These are phyloP conservation scores for Volvox reticuliferus DNA, from an alignment of 139 green algal species.

Conservation along the genomic window DNA sequence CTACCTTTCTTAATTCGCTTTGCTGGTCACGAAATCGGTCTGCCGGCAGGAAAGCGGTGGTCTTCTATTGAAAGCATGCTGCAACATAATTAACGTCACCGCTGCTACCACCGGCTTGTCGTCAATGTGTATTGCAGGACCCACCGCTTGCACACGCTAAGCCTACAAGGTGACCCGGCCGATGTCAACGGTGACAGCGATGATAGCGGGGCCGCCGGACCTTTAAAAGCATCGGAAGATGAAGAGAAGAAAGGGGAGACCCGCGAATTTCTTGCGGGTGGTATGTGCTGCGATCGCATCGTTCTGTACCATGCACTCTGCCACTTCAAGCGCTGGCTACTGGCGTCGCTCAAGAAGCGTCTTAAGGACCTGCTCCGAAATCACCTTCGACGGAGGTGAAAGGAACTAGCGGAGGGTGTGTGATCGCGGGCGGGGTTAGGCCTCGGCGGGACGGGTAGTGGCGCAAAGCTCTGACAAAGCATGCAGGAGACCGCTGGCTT, in stretches of 20 bases:
- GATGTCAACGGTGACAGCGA: not conserved
- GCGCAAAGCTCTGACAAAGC: not conserved
- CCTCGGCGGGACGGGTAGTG: not conserved
- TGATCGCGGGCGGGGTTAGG: not conserved
- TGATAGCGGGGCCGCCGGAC: not conserved
- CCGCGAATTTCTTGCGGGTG: not conserved
- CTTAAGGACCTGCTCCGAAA: not conserved
- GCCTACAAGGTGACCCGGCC: not conserved
- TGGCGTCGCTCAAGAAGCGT: not conserved
- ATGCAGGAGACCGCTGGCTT: not conserved
- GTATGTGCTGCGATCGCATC: conserved; percentile 1
- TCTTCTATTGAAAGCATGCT: not conserved
- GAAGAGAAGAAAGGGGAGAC: not conserved
- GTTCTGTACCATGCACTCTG: conserved; percentile 13
- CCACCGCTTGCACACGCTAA: not conserved
- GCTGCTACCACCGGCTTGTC: not conserved
- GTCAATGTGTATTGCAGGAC: not conserved
- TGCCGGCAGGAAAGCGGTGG: too few species aligned
- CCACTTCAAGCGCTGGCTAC: conserved; percentile 16
- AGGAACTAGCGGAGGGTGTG: not conserved
- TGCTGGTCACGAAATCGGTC: too few species aligned
- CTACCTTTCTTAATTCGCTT: not conserved
- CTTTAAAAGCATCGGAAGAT: not conserved
- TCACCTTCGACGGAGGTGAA: not conserved
- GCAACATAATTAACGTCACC: not conserved